Evolutionary conservation across 805 yeast species (phyloP).

Genomic region (Barnettozyma wickerhamii): DNA sequence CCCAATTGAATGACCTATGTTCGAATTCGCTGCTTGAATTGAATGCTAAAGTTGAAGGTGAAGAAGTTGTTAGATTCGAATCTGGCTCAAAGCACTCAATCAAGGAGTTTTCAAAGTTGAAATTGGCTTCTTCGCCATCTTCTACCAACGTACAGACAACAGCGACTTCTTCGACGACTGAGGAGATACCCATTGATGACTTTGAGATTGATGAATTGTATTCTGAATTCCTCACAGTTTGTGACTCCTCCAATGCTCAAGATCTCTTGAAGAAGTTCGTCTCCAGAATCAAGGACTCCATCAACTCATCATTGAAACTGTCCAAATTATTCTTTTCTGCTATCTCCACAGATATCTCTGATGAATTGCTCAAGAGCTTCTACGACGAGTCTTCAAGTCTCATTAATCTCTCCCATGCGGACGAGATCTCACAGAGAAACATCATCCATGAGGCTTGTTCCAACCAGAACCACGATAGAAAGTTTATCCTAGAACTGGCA

Average conservation of each 20-base stretch:
- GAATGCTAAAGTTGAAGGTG: conserved; percentile 63
- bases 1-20: conserved; percentile 73
- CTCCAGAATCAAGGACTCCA: conserved; percentile 35
- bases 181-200: conserved; percentile 27
- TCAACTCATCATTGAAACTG: conserved; percentile 40
- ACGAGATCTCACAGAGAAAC: conserved; percentile 70
- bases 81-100: conserved; percentile 19
- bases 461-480: conserved; percentile 18
- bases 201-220: conserved; percentile 64
- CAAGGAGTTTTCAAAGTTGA: conserved; percentile 21
- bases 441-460: conserved; percentile 65
- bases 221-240: conserved; percentile 59
- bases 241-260: conserved; percentile 32
- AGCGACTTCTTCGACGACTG: background rate
- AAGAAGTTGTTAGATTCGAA: conserved; percentile 28
- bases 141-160: conserved; percentile 1
- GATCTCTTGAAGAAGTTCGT: conserved; percentile 42
- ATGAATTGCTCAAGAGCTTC: conserved; percentile 45
- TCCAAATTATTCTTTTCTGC: conserved; percentile 73
- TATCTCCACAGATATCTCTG: conserved; percentile 58
- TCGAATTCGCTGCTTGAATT: conserved; percentile 66
- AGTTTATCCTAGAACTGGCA: conserved; percentile 21
- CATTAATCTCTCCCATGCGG: conserved; percentile 60
- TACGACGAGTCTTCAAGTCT: conserved; percentile 33
- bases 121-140: conserved; percentile 7